Base-by-base conservation (phyloP, 768 basidiomycete species). In the Phanerodontia chrysosporium region DNA sequence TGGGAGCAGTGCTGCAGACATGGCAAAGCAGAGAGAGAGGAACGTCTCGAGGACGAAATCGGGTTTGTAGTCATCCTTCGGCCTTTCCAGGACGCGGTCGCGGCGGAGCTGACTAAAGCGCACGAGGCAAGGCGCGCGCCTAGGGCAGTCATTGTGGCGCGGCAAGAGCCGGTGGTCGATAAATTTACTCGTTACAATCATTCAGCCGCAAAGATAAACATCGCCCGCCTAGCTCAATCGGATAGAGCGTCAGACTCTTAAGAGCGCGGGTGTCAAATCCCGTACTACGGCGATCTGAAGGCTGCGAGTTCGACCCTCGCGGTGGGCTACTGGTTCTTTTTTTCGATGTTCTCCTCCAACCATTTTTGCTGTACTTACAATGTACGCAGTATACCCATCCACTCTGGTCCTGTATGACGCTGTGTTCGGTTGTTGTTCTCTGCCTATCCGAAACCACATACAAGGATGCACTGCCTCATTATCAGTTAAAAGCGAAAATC, bases 201-300 rank as follows among this genome's bases (percentile, higher is more conserved):
- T n/a, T n/a, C n/a, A 10, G 22, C 45, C 8, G 24, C 13, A 35
- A 53, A 42, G 29, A 30, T 12, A n/a, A n/a, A n/a, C 30, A 30
- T 25, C 64, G 80, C 80, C 80, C 78, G 80, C 80, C 80, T 82
- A 83, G 81, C 80, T 82, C 81, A 81, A 81, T 81, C 79, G 80
- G 80, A 81, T 83, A 81, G 80, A 83, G 80, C 80, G 80, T 81
- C 80, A 83, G 80, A 81, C 80, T 81, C 79, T 83, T 82, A 83
- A 51, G 65, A 65, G 60, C 53, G 57, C 55, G 55, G 59, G 55
- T 39, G 13, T 6, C n/a, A n/a, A n/a, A 32, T n/a, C 46, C 30
- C 27, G 61, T 5, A 48, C 8, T 4, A 18, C 9, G 39, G 18
- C 18, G 32, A 79, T 80, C 80, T 79, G 79, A 81, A 81, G 80